phyloP scores from a whole-genome alignment of 164 flowering plant genomes.

The Stephania japonica region DNA sequence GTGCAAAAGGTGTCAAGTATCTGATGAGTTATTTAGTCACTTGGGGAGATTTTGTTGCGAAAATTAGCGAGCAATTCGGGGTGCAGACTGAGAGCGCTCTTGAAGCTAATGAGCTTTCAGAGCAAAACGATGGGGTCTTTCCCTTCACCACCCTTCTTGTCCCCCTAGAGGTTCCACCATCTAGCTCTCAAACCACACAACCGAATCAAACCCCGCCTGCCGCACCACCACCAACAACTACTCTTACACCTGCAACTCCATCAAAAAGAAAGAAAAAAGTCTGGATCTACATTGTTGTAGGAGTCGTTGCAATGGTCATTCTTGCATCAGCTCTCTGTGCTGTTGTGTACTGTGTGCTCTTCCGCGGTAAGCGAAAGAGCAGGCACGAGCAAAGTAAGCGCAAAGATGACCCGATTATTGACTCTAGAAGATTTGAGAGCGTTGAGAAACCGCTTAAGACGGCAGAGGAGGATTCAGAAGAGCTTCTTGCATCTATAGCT shows the following conservation, averaged over 20 bases:
- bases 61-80: constrained; percentile 39
- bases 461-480: constrained; percentile 23
- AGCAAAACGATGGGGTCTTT: constrained; percentile 19
- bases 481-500: constrained; percentile 32
- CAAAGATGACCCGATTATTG: constrained; percentile 8
- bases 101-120: constrained; percentile 52
- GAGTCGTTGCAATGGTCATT: constrained; percentile 34
- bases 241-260: constrained; percentile 17
- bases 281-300: constrained; percentile 45
- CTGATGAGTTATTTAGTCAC: constrained; percentile 43
- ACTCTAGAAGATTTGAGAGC: constrained; percentile 26
- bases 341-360: constrained; percentile 22
- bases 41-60: constrained; percentile 29
- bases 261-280: constrained; percentile 22
- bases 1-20: constrained; percentile 36
- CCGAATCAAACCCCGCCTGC: constrained; percentile 26
- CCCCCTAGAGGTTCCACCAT: constrained; percentile 54
- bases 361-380: constrained; percentile 14
- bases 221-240: constrained; percentile 24
- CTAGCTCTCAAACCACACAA: constrained; percentile 24
- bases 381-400: constrained; percentile 6
- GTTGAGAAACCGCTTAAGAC: constrained; percentile 23
- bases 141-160: constrained; percentile 64
- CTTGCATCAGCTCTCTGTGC: constrained; percentile 15
- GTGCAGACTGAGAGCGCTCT: constrained; percentile 26